Conservation (phyloP, 2,329 filamentous ascomycete genomes). For the Botrytis tulipae region DNA sequence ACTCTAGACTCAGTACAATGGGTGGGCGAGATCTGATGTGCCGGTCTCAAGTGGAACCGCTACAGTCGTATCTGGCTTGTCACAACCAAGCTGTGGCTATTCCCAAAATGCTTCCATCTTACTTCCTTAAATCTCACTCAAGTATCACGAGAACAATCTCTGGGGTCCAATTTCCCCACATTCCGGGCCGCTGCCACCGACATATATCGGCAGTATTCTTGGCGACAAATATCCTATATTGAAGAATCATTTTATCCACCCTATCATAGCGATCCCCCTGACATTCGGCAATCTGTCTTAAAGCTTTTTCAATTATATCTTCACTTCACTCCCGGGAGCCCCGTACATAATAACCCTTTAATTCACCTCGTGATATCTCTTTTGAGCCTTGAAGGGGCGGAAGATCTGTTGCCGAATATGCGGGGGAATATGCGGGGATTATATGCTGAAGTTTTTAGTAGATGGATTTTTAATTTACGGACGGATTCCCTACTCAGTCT, state of each 20-base stretch:
- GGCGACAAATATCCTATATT: neutral
- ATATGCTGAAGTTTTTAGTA: neutral
- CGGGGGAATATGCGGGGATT: conserved; percentile 4
- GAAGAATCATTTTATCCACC: conserved; percentile 10
- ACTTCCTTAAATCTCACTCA: conserved; percentile 8
- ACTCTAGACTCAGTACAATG: neutral
- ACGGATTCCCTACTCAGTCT: neutral
- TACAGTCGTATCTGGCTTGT: neutral
- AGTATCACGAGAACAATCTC: conserved; percentile 9
- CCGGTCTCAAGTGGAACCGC: neutral
- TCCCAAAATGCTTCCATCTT: neutral
- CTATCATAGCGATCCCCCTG: conserved; percentile 10
- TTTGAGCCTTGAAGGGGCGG: neutral
- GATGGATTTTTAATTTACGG: neutral
- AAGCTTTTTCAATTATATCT: neutral
- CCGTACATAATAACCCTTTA: neutral
- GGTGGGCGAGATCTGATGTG: neutral
- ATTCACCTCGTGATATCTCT: neutral
- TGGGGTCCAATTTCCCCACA: conserved; percentile 2
- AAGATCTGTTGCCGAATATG: conserved; percentile 10
- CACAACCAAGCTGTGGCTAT: neutral
- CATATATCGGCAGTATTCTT: conserved; percentile 11
- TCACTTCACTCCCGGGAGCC: neutral
- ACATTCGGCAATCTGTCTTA: conserved; percentile 14
- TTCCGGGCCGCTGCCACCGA: conserved; percentile 17